These are phyloP conservation scores for Hondaea fermentalgiana DNA, from an alignment of 108 stramenopile genomes.

Conservation along the genomic window DNA sequence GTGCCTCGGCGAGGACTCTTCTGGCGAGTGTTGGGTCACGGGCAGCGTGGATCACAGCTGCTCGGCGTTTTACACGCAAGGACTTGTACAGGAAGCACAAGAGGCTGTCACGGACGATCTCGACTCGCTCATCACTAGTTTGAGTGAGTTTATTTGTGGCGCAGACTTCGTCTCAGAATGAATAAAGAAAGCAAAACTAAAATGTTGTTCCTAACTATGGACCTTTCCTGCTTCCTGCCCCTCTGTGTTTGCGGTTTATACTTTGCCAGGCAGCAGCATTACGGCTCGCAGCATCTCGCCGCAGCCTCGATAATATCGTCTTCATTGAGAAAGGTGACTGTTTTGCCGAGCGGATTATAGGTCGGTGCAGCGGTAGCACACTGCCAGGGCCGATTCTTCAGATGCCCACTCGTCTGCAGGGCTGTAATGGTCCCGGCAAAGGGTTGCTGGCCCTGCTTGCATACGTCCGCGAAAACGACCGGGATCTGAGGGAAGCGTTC, in stretches of 20 bases:
- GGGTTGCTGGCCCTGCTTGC: constrained; percentile 66
- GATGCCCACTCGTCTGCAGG: constrained; percentile 41
- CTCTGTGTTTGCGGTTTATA: not conserved
- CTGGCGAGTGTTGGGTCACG: no score
- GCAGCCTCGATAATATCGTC: constrained; percentile 20
- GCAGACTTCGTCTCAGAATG: no score
- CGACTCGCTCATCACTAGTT: no score
- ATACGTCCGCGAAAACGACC: constrained; percentile 72
- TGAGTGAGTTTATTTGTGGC: no score
- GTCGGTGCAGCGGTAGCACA: constrained; percentile 62
- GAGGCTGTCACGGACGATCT: no score
- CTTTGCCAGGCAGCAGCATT: not conserved
- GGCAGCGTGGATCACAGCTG: no score
- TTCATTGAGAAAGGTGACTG: constrained; percentile 23
- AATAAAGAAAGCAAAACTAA: no score
- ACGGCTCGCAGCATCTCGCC: not conserved
- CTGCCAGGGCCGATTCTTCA: constrained; percentile 48
- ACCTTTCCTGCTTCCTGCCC: no score
- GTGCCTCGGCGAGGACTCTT: no score
- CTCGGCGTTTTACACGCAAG: no score
- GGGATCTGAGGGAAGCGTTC: constrained; percentile 32
- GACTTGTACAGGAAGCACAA: no score
- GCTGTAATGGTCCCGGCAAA: constrained; percentile 49
- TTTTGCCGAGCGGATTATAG: constrained; percentile 63
- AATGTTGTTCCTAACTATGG: no score